Evolutionary conservation across 176 grass and related monocot species (phyloP), one percentile per base, ranked within the genome.

Genomic region (Ananas comosus): DNA sequence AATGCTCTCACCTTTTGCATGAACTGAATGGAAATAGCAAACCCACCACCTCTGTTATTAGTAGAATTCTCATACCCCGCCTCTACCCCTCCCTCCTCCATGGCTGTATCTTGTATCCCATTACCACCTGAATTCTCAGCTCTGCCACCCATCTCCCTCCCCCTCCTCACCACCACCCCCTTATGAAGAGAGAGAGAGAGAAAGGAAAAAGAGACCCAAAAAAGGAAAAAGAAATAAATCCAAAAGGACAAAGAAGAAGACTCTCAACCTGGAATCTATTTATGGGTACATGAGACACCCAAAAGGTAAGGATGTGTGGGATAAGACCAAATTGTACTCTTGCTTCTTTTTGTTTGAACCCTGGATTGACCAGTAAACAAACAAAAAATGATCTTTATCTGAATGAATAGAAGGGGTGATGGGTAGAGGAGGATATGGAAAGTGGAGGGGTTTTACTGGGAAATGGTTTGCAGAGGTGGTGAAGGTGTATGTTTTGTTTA

Each of bases 51-150:
- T 68, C 10, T 68, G 64, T 48, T 27, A 7, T 42, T 42, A 47
- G 51, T 3, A 16, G 73, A 66, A 24, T 29, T 68, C 8, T 24
- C 51, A 49, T 68, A 61, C 25, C 33, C 75, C 8, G 49, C 73
- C 13, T 61, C 50, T 51, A 61, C 47, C 9, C 50, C 56, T 69
- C 75, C 75, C 52, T 77, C 75, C 64, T 77, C 75, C 65, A 69
- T 13, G 12, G 14, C 12, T 47, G 52, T 77, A 33, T 51, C 75
- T 27, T 50, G 64, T 65, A 14, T 49, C 16, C 22, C 74, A 58
- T 65, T 33, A n/a, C 19, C 48, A 65, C 47, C 12, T 17, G 10
- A 56, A 25, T 49, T 77, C 75, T 77, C 75, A 29, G 28, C 66
- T 50, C 17, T 49, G 3, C 66, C 66, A 3, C 25, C 33, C 75